Evolutionary conservation across 768 basidiomycete genomes (phyloP).

Genomic region (Xerocomellus intermedius): DNA sequence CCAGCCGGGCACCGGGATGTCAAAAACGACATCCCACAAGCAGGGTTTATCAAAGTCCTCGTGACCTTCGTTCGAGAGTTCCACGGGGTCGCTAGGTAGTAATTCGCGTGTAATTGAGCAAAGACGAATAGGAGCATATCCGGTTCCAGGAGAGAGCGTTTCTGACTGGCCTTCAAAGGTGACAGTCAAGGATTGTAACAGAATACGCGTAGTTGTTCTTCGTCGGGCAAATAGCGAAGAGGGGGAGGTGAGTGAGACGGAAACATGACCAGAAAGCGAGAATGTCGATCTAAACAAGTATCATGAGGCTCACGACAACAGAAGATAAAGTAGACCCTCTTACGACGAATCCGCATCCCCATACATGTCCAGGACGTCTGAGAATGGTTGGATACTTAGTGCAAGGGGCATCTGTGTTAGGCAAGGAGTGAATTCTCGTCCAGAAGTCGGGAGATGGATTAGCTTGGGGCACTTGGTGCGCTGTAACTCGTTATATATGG

Average conservation of each 20-base stretch:
- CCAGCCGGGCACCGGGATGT: constrained; percentile 88
- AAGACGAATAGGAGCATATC: constrained; percentile 70
- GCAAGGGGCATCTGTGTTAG: constrained; percentile 59
- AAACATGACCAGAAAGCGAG: constrained; percentile 81
- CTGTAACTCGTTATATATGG: constrained; percentile 26
- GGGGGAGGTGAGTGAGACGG: constrained; percentile 59
- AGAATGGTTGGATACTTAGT: constrained; percentile 59
- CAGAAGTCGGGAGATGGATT: constrained; percentile 17
- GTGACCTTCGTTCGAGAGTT: constrained; percentile 62
- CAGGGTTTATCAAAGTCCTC: constrained; percentile 56
- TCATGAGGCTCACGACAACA: constrained; percentile 4
- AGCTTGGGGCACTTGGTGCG: constrained; percentile 1
- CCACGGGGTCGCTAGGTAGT: constrained; percentile 43
- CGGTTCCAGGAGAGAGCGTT: constrained; percentile 56
- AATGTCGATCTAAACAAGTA: constrained; percentile 64
- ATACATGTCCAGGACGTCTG: constrained; percentile 62
- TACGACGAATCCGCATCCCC: constrained; percentile 67
- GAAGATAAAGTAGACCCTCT: constrained; percentile 27
- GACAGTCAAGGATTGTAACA: constrained; percentile 69
- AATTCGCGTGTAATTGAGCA: constrained; percentile 67
- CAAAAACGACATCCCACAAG: constrained; percentile 75
- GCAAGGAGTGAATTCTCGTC: constrained; percentile 12
- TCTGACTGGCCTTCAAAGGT: constrained; percentile 89
- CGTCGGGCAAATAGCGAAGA: constrained; percentile 52
- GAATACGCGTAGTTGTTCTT: constrained; percentile 46